These are phyloP conservation scores for Termitomyces sp. DNA, from an alignment of 768 basidiomycete species.

Conservation along the genomic window DNA sequence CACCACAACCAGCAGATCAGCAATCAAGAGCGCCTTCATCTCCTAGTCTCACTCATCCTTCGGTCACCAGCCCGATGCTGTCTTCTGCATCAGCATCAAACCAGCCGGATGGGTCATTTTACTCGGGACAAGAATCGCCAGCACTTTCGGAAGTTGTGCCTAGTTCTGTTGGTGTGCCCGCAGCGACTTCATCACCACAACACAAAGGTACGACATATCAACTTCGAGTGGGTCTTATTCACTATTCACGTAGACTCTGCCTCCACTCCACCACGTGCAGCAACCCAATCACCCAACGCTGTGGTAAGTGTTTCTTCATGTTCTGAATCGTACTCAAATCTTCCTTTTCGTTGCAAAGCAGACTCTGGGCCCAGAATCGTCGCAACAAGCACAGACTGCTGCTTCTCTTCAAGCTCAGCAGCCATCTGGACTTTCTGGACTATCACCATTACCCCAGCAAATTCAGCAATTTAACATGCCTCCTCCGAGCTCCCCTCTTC, in stretches of 20 bases:
- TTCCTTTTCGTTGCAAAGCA: slow-evolving; percentile 22
- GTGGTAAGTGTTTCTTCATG: slow-evolving; percentile 29
- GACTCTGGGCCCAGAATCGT: slow-evolving; percentile 27
- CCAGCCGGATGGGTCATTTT: slow-evolving; percentile 63
- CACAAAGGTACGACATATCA: slow-evolving; percentile 42
- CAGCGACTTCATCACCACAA: slow-evolving; percentile 58
- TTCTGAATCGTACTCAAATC: neutral
- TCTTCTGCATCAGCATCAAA: slow-evolving; percentile 68
- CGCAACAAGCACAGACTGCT: slow-evolving; percentile 28
- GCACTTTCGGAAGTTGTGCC: slow-evolving; percentile 62
- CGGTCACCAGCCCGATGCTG: slow-evolving; percentile 75
- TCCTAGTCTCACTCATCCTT: slow-evolving; percentile 82
- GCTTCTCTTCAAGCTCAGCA: slow-evolving; percentile 19
- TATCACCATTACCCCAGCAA: slow-evolving; percentile 39
- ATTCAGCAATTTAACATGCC: slow-evolving; percentile 25
- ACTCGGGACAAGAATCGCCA: slow-evolving; percentile 68
- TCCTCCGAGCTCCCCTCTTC: slow-evolving; percentile 24
- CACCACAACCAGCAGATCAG: slow-evolving; percentile 27
- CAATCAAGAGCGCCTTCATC: slow-evolving; percentile 51
- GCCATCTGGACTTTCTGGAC: slow-evolving; percentile 24
- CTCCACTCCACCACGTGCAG: slow-evolving; percentile 37
- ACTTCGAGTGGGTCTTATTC: slow-evolving; percentile 1
- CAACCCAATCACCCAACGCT: slow-evolving; percentile 34
- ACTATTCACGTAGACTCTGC: slow-evolving; percentile 30
- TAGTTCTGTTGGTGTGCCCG: slow-evolving; percentile 36